Evolutionary conservation across 2,329 filamentous ascomycete species (phyloP), one percentile per base, ranked within the genome.

Genomic region (Chrysosporium keratinophilum): DNA sequence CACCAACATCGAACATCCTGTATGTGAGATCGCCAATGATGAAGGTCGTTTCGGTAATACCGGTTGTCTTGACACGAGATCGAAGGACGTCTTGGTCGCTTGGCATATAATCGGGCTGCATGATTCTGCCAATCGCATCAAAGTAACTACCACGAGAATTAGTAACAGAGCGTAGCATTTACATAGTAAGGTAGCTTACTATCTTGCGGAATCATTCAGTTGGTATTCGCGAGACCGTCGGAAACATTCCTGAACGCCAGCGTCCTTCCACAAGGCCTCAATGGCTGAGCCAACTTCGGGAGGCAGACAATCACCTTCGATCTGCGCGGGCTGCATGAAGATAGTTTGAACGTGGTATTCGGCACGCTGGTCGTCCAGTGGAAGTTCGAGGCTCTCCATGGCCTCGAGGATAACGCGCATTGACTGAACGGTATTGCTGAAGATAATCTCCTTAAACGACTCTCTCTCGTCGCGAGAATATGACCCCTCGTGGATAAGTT

Each of bases 341-440:
- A 96, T 94, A 67, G 90, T 95, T 77, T 96, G 89, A 54, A 96
- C 90, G 70, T 96, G 90, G 74, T 95, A 95, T 74, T 96, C 90
- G 78, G 91, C 88, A 65, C 88, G 84, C 69, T 87, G 86, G 69
- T 95, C 89, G 69, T 93, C 88, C 52, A 96, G 81, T 20, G 90
- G 90, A 19, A 96, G 78, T 71, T 84, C 81, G 47, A 84, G 72
- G 57, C 80, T 82, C 66, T 84, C 81, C 69, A 84, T 84, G 23
- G 81, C 81, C 67, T 84, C 81, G 58, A 84, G 73, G 58, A 84
- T 84, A 62, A 84, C 81, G 63, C 81, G 80, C 81, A 84, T 84
- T 49, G 80, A 83, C 68, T 84, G 81, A 42, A 83, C 81, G 6
- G 81, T 84, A 72, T 84, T 84, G 72, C 80, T 83, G 75, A 81